phyloP scores from a whole-genome alignment of 78 protist genomes.

The Cavenderia fasciculata region DNA sequence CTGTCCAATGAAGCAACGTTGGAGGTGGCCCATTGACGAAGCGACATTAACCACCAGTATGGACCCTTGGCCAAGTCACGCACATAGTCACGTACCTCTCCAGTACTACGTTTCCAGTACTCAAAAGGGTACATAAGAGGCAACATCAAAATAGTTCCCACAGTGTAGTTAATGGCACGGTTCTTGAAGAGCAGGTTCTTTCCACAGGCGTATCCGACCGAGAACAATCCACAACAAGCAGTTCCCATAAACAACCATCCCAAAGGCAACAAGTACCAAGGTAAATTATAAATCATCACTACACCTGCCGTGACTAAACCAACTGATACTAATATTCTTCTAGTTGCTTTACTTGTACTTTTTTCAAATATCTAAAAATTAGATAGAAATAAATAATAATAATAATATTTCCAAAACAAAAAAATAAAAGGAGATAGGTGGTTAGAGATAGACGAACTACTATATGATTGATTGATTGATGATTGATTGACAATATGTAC shows the following conservation, averaged over 20 bases:
- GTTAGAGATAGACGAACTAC: too few species aligned
- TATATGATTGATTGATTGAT: not conserved
- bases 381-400: not conserved
- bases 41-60: slow-evolving; percentile 56
- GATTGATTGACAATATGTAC: not conserved
- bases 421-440: too few species aligned
- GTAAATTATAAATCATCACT: slow-evolving; percentile 32
- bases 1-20: slow-evolving; percentile 8
- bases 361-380: slow-evolving; percentile 54
- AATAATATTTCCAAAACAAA: not conserved
- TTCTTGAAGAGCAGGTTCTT: slow-evolving; percentile 40
- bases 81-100: slow-evolving; percentile 1
- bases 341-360: slow-evolving; percentile 53
- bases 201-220: slow-evolving; percentile 74
- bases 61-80: slow-evolving; percentile 41
- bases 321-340: slow-evolving; percentile 41
- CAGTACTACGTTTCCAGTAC: slow-evolving; percentile 44
- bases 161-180: slow-evolving; percentile 25
- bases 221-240: slow-evolving; percentile 69
- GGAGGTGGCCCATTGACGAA: slow-evolving; percentile 28
- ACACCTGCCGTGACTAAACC: slow-evolving; percentile 43
- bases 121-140: slow-evolving; percentile 75
- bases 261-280: slow-evolving; percentile 73
- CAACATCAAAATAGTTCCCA: slow-evolving; percentile 65
- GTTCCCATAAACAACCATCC: slow-evolving; percentile 78